Conservation (phyloP, 2,329 filamentous ascomycete genomes). For the Aspergillus pseudoglaucus region DNA sequence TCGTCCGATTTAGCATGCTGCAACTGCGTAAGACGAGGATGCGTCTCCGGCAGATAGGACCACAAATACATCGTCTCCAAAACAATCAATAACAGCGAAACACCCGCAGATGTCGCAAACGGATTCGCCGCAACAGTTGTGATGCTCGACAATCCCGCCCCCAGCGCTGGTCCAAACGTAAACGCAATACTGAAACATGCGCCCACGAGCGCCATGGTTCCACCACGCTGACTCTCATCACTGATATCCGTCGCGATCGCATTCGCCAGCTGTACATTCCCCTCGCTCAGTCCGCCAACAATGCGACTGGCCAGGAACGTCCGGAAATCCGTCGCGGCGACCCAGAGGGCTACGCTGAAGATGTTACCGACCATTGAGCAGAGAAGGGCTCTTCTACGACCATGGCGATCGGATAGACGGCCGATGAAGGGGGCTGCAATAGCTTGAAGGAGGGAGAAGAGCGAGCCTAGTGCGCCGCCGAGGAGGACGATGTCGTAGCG, state of each 20-base stretch:
- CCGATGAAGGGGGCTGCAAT: constrained; percentile 89
- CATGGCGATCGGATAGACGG: constrained; percentile 77
- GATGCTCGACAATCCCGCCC: constrained; percentile 75
- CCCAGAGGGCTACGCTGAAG: constrained; percentile 87
- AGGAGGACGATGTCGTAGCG: constrained; percentile 95
- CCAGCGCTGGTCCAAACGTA: constrained; percentile 88
- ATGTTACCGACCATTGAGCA: constrained; percentile 93
- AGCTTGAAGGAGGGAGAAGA: constrained; percentile 90
- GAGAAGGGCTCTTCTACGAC: constrained; percentile 77
- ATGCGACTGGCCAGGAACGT: constrained; percentile 92
- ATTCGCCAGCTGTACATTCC: constrained; percentile 92
- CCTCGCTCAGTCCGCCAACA: constrained; percentile 89
- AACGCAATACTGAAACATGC: constrained; percentile 97
- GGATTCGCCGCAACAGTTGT: constrained; percentile 77
- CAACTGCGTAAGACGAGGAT: constrained; percentile 51
- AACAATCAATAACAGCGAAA: constrained; percentile 78
- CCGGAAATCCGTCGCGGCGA: constrained; percentile 84
- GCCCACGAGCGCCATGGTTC: constrained; percentile 93
- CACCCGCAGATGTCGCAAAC: constrained; percentile 84
- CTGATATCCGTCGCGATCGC: constrained; percentile 96
- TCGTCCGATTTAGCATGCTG: constrained; percentile 16
- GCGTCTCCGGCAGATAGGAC: constrained; percentile 74
- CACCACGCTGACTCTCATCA: constrained; percentile 72
- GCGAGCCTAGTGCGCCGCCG: constrained; percentile 83
- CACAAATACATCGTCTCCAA: constrained; percentile 86